Base-by-base conservation (phyloP, 1,139 yeast species). In the Diutina ranongensis region DNA sequence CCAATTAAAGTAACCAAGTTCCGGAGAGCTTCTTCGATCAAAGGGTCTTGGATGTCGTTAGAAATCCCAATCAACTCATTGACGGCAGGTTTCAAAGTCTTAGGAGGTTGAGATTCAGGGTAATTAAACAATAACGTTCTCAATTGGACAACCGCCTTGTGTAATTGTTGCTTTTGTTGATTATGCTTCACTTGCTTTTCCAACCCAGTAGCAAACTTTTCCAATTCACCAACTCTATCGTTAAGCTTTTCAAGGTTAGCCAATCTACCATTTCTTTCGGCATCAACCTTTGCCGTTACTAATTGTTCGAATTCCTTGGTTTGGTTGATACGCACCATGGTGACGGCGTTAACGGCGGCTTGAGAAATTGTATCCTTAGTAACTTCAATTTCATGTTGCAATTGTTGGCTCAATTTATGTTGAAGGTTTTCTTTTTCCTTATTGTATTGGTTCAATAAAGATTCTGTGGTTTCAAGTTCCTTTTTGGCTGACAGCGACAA, bases 181-280 rank as follows among this genome's bases (percentile, higher is more conserved):
- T 80, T 75, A 40, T 74, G 64, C 33, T 64, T 67, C 46, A 84
- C 69, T 53, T 79, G 78, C 44, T 64, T 58, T 52, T 82, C 83
- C 47, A 86, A 70, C 51, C 75, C 68, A 31, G 70, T 60, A 45
- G 84, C 80, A 48, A 83, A 68, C 41, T 69, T 63, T 60, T 81
- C 85, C 51, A 86, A 66, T 38, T 74, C 73, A 33, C 64, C 68
- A 47, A 89, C 70, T 54, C 83, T 73, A 31, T 66, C 57, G 53
- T 76, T 68, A 48, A 94, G 71, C 50, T 76, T 75, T 31, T 74
- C 72, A 55, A 92, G 72, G 57, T 81, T 74, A 45, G 84, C 75
- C 55, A 88, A 75, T 59, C 94, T 81, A 33, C 89, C 88, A 49
- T 79, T 71, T 63, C 97, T 82, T 68, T 92, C 98, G 31, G 67